Evolutionary conservation across 1,284 basidiomycete species (phyloP), one percentile per base, ranked within the genome.

Genomic region (Marasmius fiardii): DNA sequence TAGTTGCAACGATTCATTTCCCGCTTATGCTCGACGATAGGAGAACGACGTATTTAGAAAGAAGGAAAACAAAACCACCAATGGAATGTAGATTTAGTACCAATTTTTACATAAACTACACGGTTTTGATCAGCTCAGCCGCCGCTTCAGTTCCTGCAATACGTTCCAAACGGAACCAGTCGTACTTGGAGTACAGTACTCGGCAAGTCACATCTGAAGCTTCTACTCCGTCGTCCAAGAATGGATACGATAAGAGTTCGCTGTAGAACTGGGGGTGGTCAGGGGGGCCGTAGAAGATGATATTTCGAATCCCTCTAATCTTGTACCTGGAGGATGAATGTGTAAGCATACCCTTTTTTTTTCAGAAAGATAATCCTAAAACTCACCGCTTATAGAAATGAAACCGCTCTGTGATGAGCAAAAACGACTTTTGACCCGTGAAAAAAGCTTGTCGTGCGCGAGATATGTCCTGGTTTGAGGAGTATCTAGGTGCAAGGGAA

Each of bases 351-450:
- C 21, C 23, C 47, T 37, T 11, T 31, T n/a, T 33, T 34, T 33
- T 37, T 53, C 18, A 28, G 2, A n/a, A 8, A 11, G 47, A 31
- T 33, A 11, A 5, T 52, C 31, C 51, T 26, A 31, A 7, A 28
- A 64, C 74, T 44, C 61, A 90, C 83, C 95, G 81, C 59, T 93
- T 84, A 80, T 95, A 99, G 70, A 99, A 99, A 72, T 99, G 95
- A 77, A 98, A 98, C 20, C 97, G 85, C 69, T 99, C 97, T 58
- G 93, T 98, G 63, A 98, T 79, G 59, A 99, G 76, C 21, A 99
- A 71, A 75, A 98, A 92, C 0, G 88, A 77, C 63, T 90, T 93
- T 65, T 91, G 90, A 53, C 92, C 93, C 43, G 80, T 81, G 79
- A 97, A 98, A 76, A 99, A 99, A 0, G 90, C 84, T 64, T 95